Evolutionary conservation across 2,329 filamentous ascomycete genomes (phyloP).

Genomic region (Fusarium sp.): DNA sequence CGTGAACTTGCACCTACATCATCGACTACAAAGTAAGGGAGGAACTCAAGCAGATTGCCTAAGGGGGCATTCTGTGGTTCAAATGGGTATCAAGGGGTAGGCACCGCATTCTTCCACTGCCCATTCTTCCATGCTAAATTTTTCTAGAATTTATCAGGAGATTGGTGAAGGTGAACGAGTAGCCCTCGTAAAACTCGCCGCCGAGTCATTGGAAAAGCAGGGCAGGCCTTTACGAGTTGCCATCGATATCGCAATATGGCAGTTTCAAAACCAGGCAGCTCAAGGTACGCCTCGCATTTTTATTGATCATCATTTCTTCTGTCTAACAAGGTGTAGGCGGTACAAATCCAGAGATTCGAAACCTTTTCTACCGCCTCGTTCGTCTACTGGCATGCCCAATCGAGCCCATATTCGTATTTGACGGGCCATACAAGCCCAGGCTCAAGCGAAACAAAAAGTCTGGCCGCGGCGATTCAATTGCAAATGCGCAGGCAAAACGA

Average conservation of each 20-base stretch:
- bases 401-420: constrained; percentile 89
- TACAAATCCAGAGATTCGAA: constrained; percentile 87
- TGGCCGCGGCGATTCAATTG: constrained; percentile 69
- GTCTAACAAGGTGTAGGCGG: constrained; percentile 64
- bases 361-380: constrained; percentile 89
- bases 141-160: constrained; percentile 82
- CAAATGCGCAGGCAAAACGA: constrained; percentile 81
- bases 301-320: background rate
- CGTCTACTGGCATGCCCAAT: constrained; percentile 80
- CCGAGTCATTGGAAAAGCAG: constrained; percentile 76
- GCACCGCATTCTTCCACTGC: rapidly evolving
- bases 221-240: constrained; percentile 83
- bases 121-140: constrained; percentile 1
- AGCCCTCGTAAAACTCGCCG: constrained; percentile 82
- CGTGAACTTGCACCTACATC: constrained; percentile 34
- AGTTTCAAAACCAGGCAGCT: constrained; percentile 89
- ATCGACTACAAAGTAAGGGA: constrained; percentile 19
- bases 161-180: constrained; percentile 83
- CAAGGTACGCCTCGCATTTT: constrained; percentile 59
- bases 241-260: constrained; percentile 96
- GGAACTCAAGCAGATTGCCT: constrained; percentile 8
- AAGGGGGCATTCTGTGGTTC: constrained; percentile 17
- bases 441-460: constrained; percentile 89
- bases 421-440: constrained; percentile 82
- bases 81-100: constrained; percentile 75